Base-by-base conservation (phyloP, 805 yeast species). In the Torulaspora indica region DNA sequence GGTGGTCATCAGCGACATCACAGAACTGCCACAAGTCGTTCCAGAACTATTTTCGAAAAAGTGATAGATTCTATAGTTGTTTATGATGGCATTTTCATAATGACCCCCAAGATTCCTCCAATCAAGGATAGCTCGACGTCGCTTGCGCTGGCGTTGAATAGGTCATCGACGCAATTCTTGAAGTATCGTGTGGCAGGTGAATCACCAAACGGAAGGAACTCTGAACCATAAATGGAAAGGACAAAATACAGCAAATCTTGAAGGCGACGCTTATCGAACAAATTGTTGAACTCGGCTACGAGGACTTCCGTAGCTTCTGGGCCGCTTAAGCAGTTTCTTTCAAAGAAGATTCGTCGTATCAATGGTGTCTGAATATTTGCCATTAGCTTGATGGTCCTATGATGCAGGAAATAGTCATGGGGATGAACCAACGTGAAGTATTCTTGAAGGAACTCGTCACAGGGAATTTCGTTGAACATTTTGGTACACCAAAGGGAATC, bases 1-100 rank as follows among this genome's bases (percentile, higher is more conserved):
- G 33, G 47, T 66, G n/a, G 63, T 80, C n/a, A 69, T 85, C 34
- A 70, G 79, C 50, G 74, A 76, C 48, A 73, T 86, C 22, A 61
- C 73, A 24, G 85, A 85, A 22, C 60, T 85, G 27, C 74, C 57
- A 17, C 53, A 58, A n/a, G 77, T 69, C 2, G 65, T 72, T 33
- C 75, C 81, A 1, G 82, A 81, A 55, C 53, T 79, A 31, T 78
- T 79, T 54, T 52, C 48, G 38, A 36, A 47, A 34, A 31, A 27
- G 13, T 40, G 33, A 38, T 37, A 31, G 31, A 39, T 8, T 18
- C 10, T 32, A 37, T 22, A 32, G 20, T 34, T 20, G 10, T 5
- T 28, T 22, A 30, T 23, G 30, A 27, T 27, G 25, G 43, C 22
- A 52, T 44, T 42, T 57, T 58, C 8, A 42, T 38, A 42, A 55